phyloP scores from a whole-genome alignment of 1,139 yeast genomes.

The Debaryomyces nepalensis region DNA sequence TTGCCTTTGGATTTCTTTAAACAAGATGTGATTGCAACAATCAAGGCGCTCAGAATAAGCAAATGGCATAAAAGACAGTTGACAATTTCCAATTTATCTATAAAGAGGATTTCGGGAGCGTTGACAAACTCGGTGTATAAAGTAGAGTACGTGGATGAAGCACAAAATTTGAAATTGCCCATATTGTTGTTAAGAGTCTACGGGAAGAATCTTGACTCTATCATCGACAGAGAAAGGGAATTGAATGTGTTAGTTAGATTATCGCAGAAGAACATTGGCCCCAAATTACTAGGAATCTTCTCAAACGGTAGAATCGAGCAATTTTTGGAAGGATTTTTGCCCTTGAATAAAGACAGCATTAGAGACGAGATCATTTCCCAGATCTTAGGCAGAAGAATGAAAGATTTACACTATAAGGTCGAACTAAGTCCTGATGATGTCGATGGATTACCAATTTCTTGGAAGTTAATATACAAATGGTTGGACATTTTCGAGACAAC shows the following conservation, averaged over 20 bases:
- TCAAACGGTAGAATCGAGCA: slow-evolving; percentile 92
- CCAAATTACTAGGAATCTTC: slow-evolving; percentile 85
- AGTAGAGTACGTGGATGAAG: slow-evolving; percentile 48
- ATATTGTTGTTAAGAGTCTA: slow-evolving; percentile 75
- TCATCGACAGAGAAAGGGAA: slow-evolving; percentile 86
- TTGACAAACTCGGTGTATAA: slow-evolving; percentile 88
- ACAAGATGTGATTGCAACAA: slow-evolving; percentile 72
- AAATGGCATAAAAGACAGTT: slow-evolving; percentile 70
- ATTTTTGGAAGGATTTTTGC: slow-evolving; percentile 76
- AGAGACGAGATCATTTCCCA: slow-evolving; percentile 77
- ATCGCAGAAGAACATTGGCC: slow-evolving; percentile 82
- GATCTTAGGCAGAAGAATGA: slow-evolving; percentile 94
- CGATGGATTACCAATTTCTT: slow-evolving; percentile 62
- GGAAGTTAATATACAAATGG: slow-evolving; percentile 81
- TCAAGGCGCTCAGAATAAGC: slow-evolving; percentile 67
- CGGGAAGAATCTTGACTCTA: slow-evolving; percentile 87
- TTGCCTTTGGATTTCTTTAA: slow-evolving; percentile 84
- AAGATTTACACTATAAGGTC: slow-evolving; percentile 85
- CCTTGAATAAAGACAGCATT: slow-evolving; percentile 73
- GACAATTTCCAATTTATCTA: slow-evolving; percentile 50
- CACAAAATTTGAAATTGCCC: slow-evolving; percentile 36
- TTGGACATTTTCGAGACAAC: slow-evolving; percentile 53
- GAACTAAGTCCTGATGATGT: slow-evolving; percentile 61
- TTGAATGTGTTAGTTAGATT: slow-evolving; percentile 72
- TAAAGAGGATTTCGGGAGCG: slow-evolving; percentile 81